A percentile compares a stretch with the other conserved stretches of the same genome.
Conservation (phyloP, 345 rosid genomes). For the Trapa bicornis region DNA sequence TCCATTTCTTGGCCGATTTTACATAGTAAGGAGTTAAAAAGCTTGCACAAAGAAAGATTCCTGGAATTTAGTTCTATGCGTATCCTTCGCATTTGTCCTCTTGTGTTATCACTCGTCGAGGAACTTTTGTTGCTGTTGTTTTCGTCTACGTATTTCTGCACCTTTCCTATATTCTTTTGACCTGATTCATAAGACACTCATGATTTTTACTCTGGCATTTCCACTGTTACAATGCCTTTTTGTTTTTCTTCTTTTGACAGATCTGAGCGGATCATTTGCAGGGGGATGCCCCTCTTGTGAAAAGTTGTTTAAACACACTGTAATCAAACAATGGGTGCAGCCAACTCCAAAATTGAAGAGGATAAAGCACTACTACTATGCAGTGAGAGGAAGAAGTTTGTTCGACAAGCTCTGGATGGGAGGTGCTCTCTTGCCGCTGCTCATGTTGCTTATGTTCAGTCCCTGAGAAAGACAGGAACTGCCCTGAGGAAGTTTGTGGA, state of each 20-base stretch:
- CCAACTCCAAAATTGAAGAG: constrained; percentile 65
- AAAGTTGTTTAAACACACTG: constrained; percentile 1
- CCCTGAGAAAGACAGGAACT: constrained; percentile 55
- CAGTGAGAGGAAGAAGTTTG: constrained; percentile 73
- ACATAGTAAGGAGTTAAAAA: background rate
- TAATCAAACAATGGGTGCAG: constrained; percentile 44
- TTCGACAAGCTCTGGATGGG: constrained; percentile 87
- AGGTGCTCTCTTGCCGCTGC: constrained; percentile 74
- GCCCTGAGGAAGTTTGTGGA: constrained; percentile 75
- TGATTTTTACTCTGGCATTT: background rate
- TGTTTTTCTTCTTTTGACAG: background rate
- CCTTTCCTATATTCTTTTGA: background rate
- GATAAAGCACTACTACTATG: constrained; percentile 82
- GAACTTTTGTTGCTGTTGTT: background rate
- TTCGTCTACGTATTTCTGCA: background rate
- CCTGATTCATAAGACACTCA: background rate
- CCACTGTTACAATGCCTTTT: background rate
- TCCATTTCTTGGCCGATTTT: background rate
- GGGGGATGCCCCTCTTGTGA: constrained; percentile 3
- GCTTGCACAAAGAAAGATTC: background rate
- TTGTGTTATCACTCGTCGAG: background rate
- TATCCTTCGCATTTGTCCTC: background rate
- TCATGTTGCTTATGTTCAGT: constrained; percentile 59
- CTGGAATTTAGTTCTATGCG: background rate
- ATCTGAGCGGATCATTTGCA: background rate